phyloP scores from a whole-genome alignment of 176 grass and related monocot species.

The Dactylis glomerata region DNA sequence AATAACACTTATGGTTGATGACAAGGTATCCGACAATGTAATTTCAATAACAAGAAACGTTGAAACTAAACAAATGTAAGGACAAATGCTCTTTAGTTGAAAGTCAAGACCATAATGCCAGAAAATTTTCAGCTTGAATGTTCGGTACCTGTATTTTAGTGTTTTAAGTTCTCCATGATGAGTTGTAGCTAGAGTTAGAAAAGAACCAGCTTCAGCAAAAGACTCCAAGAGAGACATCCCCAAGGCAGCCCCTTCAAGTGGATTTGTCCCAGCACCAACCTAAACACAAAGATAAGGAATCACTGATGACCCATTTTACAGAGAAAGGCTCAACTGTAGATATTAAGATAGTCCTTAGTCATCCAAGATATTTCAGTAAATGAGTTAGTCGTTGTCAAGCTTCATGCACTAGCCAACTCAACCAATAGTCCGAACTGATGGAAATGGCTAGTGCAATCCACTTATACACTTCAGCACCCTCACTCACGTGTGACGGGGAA shows the following conservation, averaged over 20 bases:
- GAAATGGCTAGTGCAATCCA: too few relatives aligned
- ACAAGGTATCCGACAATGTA: neutral
- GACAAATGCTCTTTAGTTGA: neutral
- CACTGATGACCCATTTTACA: neutral
- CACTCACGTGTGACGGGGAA: too few relatives aligned
- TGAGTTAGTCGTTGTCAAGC: too few relatives aligned
- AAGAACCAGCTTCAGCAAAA: slow-evolving; percentile 68
- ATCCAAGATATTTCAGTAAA: slow-evolving; percentile 9
- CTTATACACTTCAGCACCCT: too few relatives aligned
- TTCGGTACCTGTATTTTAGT: slow-evolving; percentile 71
- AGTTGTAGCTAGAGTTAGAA: slow-evolving; percentile 70
- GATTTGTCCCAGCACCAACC: slow-evolving; percentile 87
- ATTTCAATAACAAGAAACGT: neutral
- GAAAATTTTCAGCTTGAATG: slow-evolving; percentile 17
- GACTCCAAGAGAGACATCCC: slow-evolving; percentile 82
- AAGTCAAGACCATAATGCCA: neutral
- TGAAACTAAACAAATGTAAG: neutral
- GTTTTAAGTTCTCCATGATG: slow-evolving; percentile 90
- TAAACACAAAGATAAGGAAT: slow-evolving; percentile 8
- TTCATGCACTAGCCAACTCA: too few relatives aligned
- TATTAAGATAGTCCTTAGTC: slow-evolving; percentile 9
- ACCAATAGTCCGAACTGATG: too few relatives aligned
- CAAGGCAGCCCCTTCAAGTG: slow-evolving; percentile 82
- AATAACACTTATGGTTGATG: neutral
- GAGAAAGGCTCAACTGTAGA: slow-evolving; percentile 12